Conservation (phyloP, 495 filamentous ascomycete species). For the Aspergillus panamensis region DNA sequence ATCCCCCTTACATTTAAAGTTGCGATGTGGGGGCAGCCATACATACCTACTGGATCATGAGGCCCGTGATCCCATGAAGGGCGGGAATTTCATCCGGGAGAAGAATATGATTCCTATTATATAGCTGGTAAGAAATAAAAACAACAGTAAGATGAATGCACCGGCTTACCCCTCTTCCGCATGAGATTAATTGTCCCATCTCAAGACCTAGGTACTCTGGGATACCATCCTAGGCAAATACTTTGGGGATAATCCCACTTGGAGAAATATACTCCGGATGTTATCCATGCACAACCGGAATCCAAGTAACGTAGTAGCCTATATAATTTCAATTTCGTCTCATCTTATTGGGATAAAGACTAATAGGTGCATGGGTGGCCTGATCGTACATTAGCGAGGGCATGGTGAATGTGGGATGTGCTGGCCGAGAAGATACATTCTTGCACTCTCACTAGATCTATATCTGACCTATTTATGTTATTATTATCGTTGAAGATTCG, state of each 20-base stretch:
- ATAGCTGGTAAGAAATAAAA: not conserved
- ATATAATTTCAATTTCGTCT: no score
- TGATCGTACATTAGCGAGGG: conserved; percentile 4
- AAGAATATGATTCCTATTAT: not conserved
- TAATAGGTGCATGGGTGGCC: not conserved
- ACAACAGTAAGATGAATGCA: not conserved
- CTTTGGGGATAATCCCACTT: not conserved
- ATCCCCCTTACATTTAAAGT: conserved; percentile 1
- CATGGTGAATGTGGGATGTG: not conserved
- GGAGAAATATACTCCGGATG: not conserved
- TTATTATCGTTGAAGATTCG: no score
- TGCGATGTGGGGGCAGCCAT: not conserved
- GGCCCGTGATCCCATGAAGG: not conserved
- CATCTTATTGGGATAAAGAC: no score
- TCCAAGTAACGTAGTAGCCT: no score
- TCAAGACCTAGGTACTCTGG: not conserved
- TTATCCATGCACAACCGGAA: no score
- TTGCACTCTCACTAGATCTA: no score
- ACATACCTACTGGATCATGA: not conserved
- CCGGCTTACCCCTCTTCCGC: conserved; percentile 14
- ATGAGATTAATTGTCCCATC: conserved; percentile 11
- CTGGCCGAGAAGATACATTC: not conserved
- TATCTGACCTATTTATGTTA: no score
- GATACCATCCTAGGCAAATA: not conserved
- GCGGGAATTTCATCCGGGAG: not conserved